Percentiles rank a stretch among this genome's conserved stretches.
These are phyloP conservation scores for Pythium insidiosum DNA, from an alignment of 352 stramenopile species.

Conservation along the genomic window DNA sequence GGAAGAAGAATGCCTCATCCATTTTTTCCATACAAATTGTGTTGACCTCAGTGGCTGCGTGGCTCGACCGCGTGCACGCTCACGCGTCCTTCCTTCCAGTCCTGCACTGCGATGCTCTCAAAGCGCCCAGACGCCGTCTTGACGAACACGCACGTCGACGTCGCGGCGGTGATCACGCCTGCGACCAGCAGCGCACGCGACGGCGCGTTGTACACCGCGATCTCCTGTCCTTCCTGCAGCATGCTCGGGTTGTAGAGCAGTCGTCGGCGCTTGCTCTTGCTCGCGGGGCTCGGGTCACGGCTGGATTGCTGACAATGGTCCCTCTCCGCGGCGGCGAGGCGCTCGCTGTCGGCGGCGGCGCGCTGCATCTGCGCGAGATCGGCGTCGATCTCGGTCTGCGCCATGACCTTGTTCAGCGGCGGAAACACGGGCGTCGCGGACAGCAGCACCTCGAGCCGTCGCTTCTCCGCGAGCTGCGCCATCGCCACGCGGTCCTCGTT, in stretches of 20 bases:
- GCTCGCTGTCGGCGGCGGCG: too few relatives aligned
- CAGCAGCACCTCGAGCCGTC: conserved; percentile 40
- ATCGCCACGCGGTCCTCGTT: too few relatives aligned
- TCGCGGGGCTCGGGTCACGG: neutral
- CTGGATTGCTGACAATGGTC: conserved; percentile 3
- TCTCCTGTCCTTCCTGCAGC: conserved; percentile 49
- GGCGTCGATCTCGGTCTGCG: conserved; percentile 17
- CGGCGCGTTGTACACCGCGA: conserved; percentile 21
- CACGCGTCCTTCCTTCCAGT: conserved; percentile 32
- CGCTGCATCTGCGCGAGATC: conserved; percentile 48
- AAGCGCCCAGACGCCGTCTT: conserved; percentile 26
- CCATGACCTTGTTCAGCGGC: conserved; percentile 27
- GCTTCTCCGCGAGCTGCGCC: conserved; percentile 41
- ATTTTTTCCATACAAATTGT: too few relatives aligned
- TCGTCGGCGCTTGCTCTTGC: conserved; percentile 11
- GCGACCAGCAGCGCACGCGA: conserved; percentile 16
- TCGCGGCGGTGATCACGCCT: conserved; percentile 44
- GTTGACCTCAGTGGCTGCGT: too few relatives aligned
- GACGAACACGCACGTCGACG: conserved; percentile 34
- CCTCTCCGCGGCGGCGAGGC: too few relatives aligned
- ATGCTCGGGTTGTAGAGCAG: conserved; percentile 36
- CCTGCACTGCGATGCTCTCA: conserved; percentile 27
- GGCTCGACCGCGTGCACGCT: conserved; percentile 11
- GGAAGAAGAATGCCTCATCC: too few relatives aligned
- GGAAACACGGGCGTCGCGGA: conserved; percentile 40